Evolutionary conservation across 257 asterid species (phyloP).

Genomic region (Cynanchum wilfordii): DNA sequence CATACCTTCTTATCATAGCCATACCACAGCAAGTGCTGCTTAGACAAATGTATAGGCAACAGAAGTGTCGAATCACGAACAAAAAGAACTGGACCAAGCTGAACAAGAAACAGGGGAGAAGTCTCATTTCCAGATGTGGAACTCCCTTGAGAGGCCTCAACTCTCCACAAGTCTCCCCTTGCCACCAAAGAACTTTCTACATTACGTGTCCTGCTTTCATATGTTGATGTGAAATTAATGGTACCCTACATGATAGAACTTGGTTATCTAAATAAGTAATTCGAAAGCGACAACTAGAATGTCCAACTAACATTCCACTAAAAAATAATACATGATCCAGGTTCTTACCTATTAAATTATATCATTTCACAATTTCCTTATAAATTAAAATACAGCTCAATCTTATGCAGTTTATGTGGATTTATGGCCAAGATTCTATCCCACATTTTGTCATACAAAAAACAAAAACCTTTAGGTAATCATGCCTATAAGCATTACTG

Average conservation of each 20-base stretch:
- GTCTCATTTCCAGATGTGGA: constrained; percentile 67
- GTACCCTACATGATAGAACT: constrained; percentile 54
- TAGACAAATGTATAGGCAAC: constrained; percentile 87
- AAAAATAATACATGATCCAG: neutral
- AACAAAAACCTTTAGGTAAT: neutral
- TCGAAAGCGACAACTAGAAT: neutral
- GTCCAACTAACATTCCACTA: no score
- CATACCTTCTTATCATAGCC: constrained; percentile 97
- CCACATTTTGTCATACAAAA: neutral
- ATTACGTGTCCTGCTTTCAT: constrained; percentile 65
- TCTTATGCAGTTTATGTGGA: neutral
- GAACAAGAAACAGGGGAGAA: constrained; percentile 81
- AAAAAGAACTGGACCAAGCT: constrained; percentile 95
- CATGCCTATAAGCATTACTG: neutral
- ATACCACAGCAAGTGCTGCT: constrained; percentile 96
- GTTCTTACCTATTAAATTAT: neutral
- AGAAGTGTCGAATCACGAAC: constrained; percentile 98
- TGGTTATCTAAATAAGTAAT: constrained; percentile 2
- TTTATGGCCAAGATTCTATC: neutral
- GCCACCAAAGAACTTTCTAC: constrained; percentile 80
- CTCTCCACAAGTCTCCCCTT: constrained; percentile 96
- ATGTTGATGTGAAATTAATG: constrained; percentile 70
- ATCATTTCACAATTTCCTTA: neutral
- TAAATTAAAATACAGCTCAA: neutral
- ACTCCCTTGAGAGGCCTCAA: constrained; percentile 90